Evolutionary conservation across 441 rosid species (phyloP).

Genomic region (Pelargonium myrrhifolium): DNA sequence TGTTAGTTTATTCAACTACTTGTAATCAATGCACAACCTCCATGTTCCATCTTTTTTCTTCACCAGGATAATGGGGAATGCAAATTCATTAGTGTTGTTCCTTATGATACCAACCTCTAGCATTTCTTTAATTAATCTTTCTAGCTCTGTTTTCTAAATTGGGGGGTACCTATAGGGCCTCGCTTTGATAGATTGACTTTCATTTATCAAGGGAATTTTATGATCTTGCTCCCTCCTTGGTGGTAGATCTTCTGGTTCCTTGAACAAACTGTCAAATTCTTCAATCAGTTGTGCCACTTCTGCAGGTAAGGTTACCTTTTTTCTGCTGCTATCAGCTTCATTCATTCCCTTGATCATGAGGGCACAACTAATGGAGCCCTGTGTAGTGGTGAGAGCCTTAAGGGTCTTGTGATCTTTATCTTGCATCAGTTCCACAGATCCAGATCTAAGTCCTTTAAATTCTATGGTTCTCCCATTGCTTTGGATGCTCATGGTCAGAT

Average conservation of each 20-base stretch:
- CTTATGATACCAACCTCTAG: not conserved
- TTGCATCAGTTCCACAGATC: too few relatives aligned
- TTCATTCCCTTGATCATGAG: too few relatives aligned
- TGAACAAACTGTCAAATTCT: too few relatives aligned
- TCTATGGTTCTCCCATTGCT: too few relatives aligned
- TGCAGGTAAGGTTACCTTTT: too few relatives aligned
- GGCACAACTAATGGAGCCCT: too few relatives aligned
- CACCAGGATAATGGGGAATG: not conserved
- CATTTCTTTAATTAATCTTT: not conserved
- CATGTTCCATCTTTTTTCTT: not conserved
- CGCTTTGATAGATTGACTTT: not conserved
- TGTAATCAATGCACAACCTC: not conserved
- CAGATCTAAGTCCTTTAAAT: too few relatives aligned
- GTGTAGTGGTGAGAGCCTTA: too few relatives aligned
- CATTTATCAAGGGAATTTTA: not conserved
- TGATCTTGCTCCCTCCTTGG: not conserved
- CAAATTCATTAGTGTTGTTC: not conserved
- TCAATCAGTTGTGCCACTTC: too few relatives aligned
- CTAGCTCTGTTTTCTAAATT: not conserved
- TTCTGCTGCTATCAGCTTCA: too few relatives aligned
- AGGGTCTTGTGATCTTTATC: too few relatives aligned
- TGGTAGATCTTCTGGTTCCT: not conserved
- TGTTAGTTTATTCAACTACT: not conserved
- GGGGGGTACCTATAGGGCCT: not conserved
- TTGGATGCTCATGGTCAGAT: too few relatives aligned